Base-by-base conservation (phyloP, 495 filamentous ascomycete genomes). In the Aspergillus cristatus region DNA sequence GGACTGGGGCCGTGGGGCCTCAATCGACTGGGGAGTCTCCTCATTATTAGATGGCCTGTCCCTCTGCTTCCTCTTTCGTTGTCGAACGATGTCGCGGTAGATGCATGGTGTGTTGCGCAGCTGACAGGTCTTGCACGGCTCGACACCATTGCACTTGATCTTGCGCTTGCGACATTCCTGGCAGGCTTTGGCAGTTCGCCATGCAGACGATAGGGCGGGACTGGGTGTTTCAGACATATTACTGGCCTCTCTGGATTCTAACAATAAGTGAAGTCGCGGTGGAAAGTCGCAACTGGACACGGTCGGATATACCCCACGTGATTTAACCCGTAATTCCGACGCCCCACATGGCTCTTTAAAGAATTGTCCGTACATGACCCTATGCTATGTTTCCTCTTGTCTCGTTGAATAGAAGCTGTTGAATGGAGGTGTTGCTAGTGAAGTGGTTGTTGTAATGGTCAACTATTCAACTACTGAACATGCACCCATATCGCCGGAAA, bases 151-250 rank as follows among this genome's bases (percentile, higher is more conserved):
- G 47, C 65, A 68, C 14, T 58, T 57, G 48, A 68, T 67, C 45
- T 68, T 68, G 40, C 62, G 48, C 37, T 59, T 61, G 11, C 65
- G 54, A 34, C 65, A 68, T 41, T 66, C 60, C 40, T 68, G 53
- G 34, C 65, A 68, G 0, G 65, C 65, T 28, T 66, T 66, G 30
- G 65, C 50, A 26, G 63, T 63, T 17, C 65, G 60, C 60, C 59
- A 63, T 7, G 50, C 50, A 1, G 48, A 32, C 16, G 43, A 6
- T 13, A 50, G 50, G 7, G 50, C 14, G 17, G 44, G 18, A 32
- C 43, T 38, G 6, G 45, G 40, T 11, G 50, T 24, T 28, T 62
- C 56, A 36, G 44, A 45, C 62, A 66, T 65, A 14, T 7, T 13
- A 15, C 34, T 7, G 8, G 25, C 8, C 3, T 7, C 2, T 36